These are phyloP conservation scores for Raphanus hybrid DNA, from an alignment of 441 rosid genomes.

Conservation along the genomic window DNA sequence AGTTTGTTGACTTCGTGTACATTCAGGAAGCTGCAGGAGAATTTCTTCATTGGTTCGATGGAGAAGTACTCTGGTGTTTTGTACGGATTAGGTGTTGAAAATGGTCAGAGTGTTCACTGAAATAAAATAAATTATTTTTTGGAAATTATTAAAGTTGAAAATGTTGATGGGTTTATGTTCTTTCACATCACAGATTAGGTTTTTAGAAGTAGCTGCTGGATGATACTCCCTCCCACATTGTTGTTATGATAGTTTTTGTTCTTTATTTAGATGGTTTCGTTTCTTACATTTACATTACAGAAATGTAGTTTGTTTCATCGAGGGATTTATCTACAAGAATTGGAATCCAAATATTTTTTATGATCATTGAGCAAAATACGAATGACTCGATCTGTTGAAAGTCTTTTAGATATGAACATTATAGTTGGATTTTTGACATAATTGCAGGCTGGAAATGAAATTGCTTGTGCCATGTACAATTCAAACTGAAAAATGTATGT, in stretches of 20 bases:
- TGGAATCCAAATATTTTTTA: too few relatives aligned
- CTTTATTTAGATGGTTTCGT: not conserved
- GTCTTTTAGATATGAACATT: too few relatives aligned
- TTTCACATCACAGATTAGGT: not conserved
- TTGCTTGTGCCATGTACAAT: too few relatives aligned
- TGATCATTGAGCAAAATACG: too few relatives aligned
- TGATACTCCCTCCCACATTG: not conserved
- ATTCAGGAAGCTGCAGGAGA: conserved; percentile 51
- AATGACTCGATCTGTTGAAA: too few relatives aligned
- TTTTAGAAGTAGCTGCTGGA: not conserved
- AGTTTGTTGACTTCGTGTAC: conserved; percentile 56
- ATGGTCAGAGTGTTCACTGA: conserved; percentile 47
- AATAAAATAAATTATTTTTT: not conserved
- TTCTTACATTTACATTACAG: not conserved
- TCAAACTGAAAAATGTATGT: too few relatives aligned
- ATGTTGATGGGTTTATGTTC: not conserved
- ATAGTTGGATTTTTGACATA: too few relatives aligned
- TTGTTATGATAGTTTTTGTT: not conserved
- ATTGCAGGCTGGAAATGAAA: too few relatives aligned
- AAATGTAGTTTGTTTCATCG: not conserved
- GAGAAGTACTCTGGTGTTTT: conserved; percentile 59
- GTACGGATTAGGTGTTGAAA: conserved; percentile 68
- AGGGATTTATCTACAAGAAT: not conserved
- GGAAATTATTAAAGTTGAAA: not conserved
- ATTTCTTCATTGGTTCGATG: conserved; percentile 49